Percentiles rank a stretch among this genome's conserved stretches.
These are phyloP conservation scores for Populus nigra DNA, from an alignment of 345 rosid genomes.

Conservation along the genomic window DNA sequence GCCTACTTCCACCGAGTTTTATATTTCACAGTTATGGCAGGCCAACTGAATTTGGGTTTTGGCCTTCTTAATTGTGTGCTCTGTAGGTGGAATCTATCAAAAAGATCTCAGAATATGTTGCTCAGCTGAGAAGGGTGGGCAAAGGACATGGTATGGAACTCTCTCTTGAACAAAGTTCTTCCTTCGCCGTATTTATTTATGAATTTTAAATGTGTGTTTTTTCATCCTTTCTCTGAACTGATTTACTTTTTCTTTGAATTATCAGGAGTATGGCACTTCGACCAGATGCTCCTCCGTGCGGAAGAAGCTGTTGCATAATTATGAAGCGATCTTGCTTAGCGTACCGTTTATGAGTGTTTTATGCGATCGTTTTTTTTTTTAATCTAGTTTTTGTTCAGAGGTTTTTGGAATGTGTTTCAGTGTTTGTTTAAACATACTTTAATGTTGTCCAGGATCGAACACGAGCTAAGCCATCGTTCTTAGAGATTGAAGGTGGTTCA, in stretches of 20 bases:
- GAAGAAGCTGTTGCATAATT: slow-evolving; percentile 30
- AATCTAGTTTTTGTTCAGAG: slow-evolving; percentile 9
- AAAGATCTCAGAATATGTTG: slow-evolving; percentile 33
- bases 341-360: slow-evolving; percentile 1
- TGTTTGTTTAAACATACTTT: background rate
- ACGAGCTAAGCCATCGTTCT: background rate
- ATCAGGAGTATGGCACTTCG: slow-evolving; percentile 41
- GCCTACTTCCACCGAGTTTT: background rate
- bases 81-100: slow-evolving; percentile 29
- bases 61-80: background rate
- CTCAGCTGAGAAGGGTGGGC: slow-evolving; percentile 33
- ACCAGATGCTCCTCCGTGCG: slow-evolving; percentile 25
- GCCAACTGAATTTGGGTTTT: background rate
- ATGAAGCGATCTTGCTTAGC: slow-evolving; percentile 1
- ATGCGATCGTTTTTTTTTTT: slow-evolving; percentile 3
- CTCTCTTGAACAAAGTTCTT: background rate
- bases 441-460: background rate
- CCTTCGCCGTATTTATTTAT: background rate
- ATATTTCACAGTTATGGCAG: background rate
- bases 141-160: slow-evolving; percentile 24
- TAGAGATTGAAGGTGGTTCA: background rate
- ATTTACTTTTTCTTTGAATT: background rate
- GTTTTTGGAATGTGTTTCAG: slow-evolving; percentile 6
- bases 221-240: background rate
- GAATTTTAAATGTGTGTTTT: background rate